These are phyloP conservation scores for Leptodermis oblonga DNA, from an alignment of 257 asterid genomes.

Conservation along the genomic window DNA sequence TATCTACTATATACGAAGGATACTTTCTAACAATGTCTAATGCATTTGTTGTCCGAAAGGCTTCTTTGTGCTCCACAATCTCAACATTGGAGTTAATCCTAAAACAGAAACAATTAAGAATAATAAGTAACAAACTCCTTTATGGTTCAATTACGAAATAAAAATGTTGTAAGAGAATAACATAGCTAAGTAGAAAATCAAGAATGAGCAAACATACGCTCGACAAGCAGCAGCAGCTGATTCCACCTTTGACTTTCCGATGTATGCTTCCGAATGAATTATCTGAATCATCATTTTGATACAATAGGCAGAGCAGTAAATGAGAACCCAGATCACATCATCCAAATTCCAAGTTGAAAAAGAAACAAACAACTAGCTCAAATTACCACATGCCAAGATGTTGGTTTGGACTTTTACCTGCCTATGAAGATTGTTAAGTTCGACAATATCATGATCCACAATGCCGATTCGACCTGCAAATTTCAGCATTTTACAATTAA, in stretches of 20 bases:
- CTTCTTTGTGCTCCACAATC: slow-evolving; percentile 82
- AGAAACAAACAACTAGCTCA: neutral
- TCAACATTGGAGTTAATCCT: slow-evolving; percentile 80
- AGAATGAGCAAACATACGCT: slow-evolving; percentile 48
- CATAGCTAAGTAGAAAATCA: neutral
- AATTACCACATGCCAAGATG: neutral
- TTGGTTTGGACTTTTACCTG: slow-evolving; percentile 46
- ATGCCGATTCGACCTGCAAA: slow-evolving; percentile 83
- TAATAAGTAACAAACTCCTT: neutral
- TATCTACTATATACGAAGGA: slow-evolving; percentile 16
- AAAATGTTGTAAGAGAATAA: neutral
- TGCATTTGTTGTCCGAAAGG: slow-evolving; percentile 79
- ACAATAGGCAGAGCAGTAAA: neutral
- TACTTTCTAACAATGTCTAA: slow-evolving; percentile 77
- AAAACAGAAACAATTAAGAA: slow-evolving; percentile 5
- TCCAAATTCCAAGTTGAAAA: neutral
- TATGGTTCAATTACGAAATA: neutral
- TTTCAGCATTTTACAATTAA: neutral
- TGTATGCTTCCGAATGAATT: slow-evolving; percentile 87
- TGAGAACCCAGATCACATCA: neutral
- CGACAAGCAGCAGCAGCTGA: slow-evolving; percentile 98
- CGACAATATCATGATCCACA: slow-evolving; percentile 96
- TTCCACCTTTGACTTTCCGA: slow-evolving; percentile 94
- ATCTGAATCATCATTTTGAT: slow-evolving; percentile 39
- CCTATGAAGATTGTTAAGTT: slow-evolving; percentile 91